Base-by-base conservation (phyloP, 208 protist genomes). In the Wallacemonas collosoma region DNA sequence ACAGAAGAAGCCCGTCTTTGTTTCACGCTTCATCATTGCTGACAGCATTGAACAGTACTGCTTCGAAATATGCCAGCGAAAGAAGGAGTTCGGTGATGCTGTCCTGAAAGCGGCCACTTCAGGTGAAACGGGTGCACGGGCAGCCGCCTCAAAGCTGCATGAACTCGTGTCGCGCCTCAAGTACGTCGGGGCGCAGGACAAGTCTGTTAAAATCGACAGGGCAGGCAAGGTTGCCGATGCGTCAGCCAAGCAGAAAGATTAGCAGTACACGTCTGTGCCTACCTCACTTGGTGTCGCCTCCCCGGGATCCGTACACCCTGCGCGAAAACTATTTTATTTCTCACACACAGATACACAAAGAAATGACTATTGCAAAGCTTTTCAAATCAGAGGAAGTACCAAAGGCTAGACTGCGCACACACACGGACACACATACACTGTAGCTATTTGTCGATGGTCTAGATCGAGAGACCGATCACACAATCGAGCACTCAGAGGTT, bases 11-110 rank as follows among this genome's bases (percentile, higher is more conserved):
- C 85, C 89, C 35, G 96, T 99, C 7, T 81, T 86, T 58, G 93
- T 98, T 35, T 89, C 87, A 15, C 84, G 94, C 26, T 97, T 98
- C 60, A 93, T 99, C 53, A 95, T 97, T 63, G 73, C 89, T 2
- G 88, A 97, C 72, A 97, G 93, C 0, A 96, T 98, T 64, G 97
- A 99, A 76, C 89, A 98, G 65, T 96, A 95, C 63, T 98, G 98
- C 69, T 90, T 94, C 69, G 86, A 94, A 17, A 92, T 98, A 41
- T 97, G 94, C 68, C 88, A 97, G 70, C 80, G 77, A 11, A 99
- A 99, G 71, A 97, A 97, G 61, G 86, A 95, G 66, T 95, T 98
- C 76, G 90, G 91, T 61, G 93, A 96, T 54, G 93, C 90, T 44
- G 82, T 97, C 36, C 73, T 98, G 57, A 77, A 83, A 8, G 89